These are phyloP conservation scores for Silene conica DNA, from an alignment of 148 eudicot genomes.

Conservation along the genomic window DNA sequence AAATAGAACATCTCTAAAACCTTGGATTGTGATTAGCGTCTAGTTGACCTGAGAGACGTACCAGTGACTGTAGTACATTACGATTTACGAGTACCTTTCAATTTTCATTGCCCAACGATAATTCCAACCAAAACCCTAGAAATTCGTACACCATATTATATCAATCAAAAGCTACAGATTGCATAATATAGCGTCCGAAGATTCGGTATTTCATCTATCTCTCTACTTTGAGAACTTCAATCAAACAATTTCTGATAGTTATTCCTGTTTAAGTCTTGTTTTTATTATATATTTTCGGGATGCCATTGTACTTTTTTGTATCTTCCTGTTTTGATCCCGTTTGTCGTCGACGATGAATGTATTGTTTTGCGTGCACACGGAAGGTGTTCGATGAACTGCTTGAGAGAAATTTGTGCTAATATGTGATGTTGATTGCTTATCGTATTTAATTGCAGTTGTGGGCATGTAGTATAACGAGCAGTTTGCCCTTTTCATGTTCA, in stretches of 20 bases:
- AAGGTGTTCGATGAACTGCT: conserved; percentile 22
- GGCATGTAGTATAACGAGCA: no score
- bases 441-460: neutral
- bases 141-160: neutral
- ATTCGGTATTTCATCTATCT: neutral
- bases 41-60: no score
- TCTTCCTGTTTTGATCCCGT: neutral
- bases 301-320: neutral
- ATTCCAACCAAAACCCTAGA: neutral
- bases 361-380: neutral
- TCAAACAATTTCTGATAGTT: neutral
- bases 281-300: neutral
- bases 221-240: neutral
- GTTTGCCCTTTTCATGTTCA: neutral
- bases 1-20: no score
- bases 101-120: no score
- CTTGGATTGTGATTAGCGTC: no score
- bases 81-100: no score
- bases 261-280: neutral
- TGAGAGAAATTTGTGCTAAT: conserved; percentile 1
- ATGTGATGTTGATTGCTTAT: neutral
- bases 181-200: neutral
- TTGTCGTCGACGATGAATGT: neutral
- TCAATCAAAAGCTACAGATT: neutral
- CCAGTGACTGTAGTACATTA: no score